These are phyloP conservation scores for Fusarium papillatum DNA, from an alignment of 2,329 filamentous ascomycete genomes.

Conservation along the genomic window DNA sequence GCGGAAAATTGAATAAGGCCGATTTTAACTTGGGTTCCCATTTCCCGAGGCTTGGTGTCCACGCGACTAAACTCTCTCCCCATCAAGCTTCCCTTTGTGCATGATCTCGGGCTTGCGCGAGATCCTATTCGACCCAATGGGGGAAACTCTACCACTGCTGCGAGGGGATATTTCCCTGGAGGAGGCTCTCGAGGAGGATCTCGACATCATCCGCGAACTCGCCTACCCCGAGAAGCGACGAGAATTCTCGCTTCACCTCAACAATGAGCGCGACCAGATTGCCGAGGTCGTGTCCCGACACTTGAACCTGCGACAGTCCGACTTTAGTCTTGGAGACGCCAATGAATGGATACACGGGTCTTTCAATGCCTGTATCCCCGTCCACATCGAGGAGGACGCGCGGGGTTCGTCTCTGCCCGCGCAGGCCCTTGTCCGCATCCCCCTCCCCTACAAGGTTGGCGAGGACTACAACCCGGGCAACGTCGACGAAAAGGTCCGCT, in stretches of 20 bases:
- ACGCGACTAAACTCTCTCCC: not conserved
- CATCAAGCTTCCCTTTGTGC: conserved; percentile 1
- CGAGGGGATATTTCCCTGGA: conserved; percentile 14
- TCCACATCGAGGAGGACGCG: conserved; percentile 25
- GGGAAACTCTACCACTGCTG: conserved; percentile 18
- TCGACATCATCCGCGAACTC: conserved; percentile 22
- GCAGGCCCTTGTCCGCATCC: conserved; percentile 42
- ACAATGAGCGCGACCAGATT: conserved; percentile 6
- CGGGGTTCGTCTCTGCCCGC: conserved; percentile 2
- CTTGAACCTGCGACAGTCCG: conserved; percentile 14
- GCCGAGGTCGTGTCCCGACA: conserved; percentile 19
- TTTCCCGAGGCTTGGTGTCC: not conserved
- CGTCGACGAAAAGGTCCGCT: conserved; percentile 56
- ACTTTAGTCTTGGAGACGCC: conserved; percentile 13
- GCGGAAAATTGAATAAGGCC: not conserved
- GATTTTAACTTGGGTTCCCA: conserved; percentile 4
- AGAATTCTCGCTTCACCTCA: conserved; percentile 17
- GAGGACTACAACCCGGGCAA: conserved; percentile 53
- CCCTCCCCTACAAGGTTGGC: conserved; percentile 53
- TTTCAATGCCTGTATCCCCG: conserved; percentile 53
- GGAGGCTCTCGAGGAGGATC: conserved; percentile 16
- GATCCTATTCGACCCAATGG: conserved; percentile 10
- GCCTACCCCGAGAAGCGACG: conserved; percentile 21
- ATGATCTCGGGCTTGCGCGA: conserved; percentile 3
- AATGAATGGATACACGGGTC: conserved; percentile 48